phyloP scores from a whole-genome alignment of 2,329 filamentous ascomycete species.

The Alternaria viburni region DNA sequence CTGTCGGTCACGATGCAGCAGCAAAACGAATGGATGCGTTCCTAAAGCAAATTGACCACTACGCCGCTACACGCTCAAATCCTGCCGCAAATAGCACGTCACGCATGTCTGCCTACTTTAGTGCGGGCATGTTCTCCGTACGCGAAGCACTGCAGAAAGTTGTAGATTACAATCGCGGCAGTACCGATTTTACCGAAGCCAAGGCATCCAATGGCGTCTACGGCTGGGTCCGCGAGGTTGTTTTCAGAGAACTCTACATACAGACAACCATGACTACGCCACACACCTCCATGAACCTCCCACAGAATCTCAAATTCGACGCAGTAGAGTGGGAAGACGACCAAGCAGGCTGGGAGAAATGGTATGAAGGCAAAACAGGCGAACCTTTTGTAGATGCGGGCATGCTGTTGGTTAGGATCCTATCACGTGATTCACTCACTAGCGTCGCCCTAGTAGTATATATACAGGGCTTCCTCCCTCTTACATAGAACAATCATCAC shows the following conservation, averaged over 20 bases:
- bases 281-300: constrained; percentile 58
- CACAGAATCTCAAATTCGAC: constrained; percentile 60
- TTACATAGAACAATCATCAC: not conserved
- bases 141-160: constrained; percentile 54
- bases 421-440: too few relatives aligned
- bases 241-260: constrained; percentile 59
- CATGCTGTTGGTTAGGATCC: constrained; percentile 33
- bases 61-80: constrained; percentile 52
- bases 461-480: too few relatives aligned
- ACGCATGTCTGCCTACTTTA: constrained; percentile 54
- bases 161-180: constrained; percentile 50
- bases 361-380: constrained; percentile 56
- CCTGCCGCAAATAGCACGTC: constrained; percentile 52
- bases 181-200: constrained; percentile 52
- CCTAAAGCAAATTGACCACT: constrained; percentile 50
- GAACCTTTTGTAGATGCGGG: constrained; percentile 60
- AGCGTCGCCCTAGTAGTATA: too few relatives aligned
- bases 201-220: constrained; percentile 48
- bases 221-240: constrained; percentile 59
- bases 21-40: constrained; percentile 52
- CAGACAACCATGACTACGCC: constrained; percentile 56
- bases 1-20: constrained; percentile 52
- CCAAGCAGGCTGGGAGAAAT: constrained; percentile 57
- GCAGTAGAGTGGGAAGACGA: constrained; percentile 60
- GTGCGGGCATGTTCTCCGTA: constrained; percentile 54